phyloP scores from a whole-genome alignment of 2,329 filamentous ascomycete species.

The Diaporthe australafricana region DNA sequence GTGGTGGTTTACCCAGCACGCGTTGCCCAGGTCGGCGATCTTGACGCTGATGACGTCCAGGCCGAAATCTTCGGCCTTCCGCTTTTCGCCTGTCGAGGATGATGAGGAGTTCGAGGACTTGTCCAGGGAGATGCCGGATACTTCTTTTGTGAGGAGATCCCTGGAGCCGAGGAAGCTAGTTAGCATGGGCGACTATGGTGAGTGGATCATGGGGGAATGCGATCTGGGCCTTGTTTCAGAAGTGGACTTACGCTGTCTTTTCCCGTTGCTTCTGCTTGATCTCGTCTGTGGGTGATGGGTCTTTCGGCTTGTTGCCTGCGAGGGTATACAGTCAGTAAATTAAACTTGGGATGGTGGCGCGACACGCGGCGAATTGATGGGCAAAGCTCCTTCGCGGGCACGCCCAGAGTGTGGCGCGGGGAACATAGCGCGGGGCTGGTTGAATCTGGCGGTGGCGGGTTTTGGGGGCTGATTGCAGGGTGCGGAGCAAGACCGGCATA shows the following conservation, averaged over 20 bases:
- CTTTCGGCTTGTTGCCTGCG: conserved; percentile 51
- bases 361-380: conserved; percentile 9
- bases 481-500: conserved; percentile 19
- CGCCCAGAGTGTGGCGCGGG: background rate
- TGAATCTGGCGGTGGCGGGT: background rate
- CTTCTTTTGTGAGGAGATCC: conserved; percentile 90
- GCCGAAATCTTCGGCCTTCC: conserved; percentile 65
- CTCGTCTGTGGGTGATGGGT: conserved; percentile 62
- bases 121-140: conserved; percentile 94
- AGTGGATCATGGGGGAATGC: background rate
- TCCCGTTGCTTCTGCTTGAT: conserved; percentile 86
- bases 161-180: conserved; percentile 55
- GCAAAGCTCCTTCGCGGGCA: background rate
- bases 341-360: background rate
- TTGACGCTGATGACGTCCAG: conserved; percentile 94
- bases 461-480: conserved; percentile 1
- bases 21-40: conserved; percentile 97
- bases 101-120: conserved; percentile 67
- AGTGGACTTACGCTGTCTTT: conserved; percentile 86
- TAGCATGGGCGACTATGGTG: background rate
- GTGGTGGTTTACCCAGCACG: conserved; percentile 98
- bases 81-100: conserved; percentile 70
- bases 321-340: conserved; percentile 14
- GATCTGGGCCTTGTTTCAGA: background rate
- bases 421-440: conserved; percentile 19